Conservation (phyloP, 495 filamentous ascomycete species). For the Xylaria cubensis region DNA sequence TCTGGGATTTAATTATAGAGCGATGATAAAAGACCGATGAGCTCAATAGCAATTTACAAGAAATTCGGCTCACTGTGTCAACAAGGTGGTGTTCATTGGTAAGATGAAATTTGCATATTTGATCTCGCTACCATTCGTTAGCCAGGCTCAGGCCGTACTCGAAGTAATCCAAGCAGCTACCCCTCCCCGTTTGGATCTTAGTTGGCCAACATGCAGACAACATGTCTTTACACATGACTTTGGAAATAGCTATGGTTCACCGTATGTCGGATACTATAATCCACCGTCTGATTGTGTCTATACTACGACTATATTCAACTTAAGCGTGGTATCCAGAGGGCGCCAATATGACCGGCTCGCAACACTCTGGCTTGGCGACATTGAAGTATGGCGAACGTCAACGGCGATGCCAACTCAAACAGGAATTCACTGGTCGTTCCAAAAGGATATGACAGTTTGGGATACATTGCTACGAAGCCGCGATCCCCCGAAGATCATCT, state of each 20-base stretch:
- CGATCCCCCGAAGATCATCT: constrained; percentile 75
- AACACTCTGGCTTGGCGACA: constrained; percentile 79
- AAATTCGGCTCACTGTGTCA: background rate
- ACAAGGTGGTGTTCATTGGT: background rate
- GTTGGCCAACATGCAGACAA: constrained; percentile 28
- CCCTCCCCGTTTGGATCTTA: constrained; percentile 31
- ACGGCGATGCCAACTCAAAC: constrained; percentile 80
- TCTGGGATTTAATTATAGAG: background rate
- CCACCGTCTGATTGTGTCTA: constrained; percentile 71
- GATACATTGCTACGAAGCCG: constrained; percentile 69
- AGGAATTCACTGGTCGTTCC: constrained; percentile 77
- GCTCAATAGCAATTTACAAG: background rate
- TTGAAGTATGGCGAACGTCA: constrained; percentile 84
- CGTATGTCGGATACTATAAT: constrained; percentile 80
- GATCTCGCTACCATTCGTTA: background rate
- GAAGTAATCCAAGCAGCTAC: constrained; percentile 39
- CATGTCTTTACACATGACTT: constrained; percentile 75
- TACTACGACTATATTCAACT: constrained; percentile 84
- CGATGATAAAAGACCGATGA: background rate
- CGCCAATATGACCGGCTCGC: constrained; percentile 83
- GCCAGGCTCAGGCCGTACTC: background rate
- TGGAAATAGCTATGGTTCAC: constrained; percentile 76
- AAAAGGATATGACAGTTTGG: constrained; percentile 84
- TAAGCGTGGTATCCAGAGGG: constrained; percentile 77
- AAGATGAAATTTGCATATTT: constrained; percentile 16